Conservation (phyloP, 2,329 filamentous ascomycete genomes). For the Colletotrichum tofieldiae region DNA sequence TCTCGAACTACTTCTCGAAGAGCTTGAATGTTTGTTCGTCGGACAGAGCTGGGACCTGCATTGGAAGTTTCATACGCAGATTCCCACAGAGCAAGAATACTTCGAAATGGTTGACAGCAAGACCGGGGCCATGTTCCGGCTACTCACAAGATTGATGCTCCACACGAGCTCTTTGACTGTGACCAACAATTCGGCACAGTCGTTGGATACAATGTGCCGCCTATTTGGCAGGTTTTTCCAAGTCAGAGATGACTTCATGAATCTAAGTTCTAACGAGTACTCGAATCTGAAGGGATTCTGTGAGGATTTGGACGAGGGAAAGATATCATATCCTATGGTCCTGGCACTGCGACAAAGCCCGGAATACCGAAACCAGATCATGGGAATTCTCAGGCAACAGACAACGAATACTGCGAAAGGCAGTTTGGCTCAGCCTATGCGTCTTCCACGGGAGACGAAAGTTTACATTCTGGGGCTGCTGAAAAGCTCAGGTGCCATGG, state of each 20-base stretch:
- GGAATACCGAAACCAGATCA: slow-evolving; percentile 1
- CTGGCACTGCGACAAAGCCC: slow-evolving; percentile 9
- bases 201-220: slow-evolving; percentile 1
- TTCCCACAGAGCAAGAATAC: slow-evolving; percentile 48
- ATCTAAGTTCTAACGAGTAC: slow-evolving; percentile 51
- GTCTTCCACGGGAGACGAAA: slow-evolving; percentile 12
- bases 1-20: slow-evolving; percentile 46
- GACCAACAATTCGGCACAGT: background rate
- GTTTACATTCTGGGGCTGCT: slow-evolving; percentile 6
- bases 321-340: slow-evolving; percentile 56
- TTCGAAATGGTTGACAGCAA: slow-evolving; percentile 49
- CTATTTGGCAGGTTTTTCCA: slow-evolving; percentile 52
- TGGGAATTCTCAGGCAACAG: slow-evolving; percentile 22
- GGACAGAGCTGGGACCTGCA: slow-evolving; percentile 51
- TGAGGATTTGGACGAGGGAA: slow-evolving; percentile 60
- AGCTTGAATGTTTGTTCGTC: slow-evolving; percentile 44
- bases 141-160: slow-evolving; percentile 43
- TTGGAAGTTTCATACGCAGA: slow-evolving; percentile 45
- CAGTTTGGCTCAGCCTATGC: background rate
- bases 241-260: slow-evolving; percentile 54
- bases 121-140: slow-evolving; percentile 46
- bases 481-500: background rate
- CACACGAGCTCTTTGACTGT: slow-evolving; percentile 5
- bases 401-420: background rate
- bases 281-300: slow-evolving; percentile 56